A percentile compares a stretch with the other conserved stretches of the same genome.
Conservation (phyloP, 192 early-diverging fungal genomes). For the Phycomyces nitens region DNA sequence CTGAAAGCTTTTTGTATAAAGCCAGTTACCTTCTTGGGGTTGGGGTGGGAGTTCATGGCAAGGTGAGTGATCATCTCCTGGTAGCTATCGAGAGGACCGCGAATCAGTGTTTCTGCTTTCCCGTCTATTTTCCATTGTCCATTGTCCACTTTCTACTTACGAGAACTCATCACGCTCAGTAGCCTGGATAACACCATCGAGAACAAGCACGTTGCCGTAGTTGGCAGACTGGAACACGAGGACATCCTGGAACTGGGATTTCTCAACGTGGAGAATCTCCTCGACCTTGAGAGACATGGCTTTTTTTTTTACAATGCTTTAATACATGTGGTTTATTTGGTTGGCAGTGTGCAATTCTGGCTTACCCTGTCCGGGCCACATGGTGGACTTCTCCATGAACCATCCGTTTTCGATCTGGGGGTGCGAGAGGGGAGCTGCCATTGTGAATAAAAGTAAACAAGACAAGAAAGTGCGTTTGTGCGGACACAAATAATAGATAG, state of each 20-base stretch:
- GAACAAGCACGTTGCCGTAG: slow-evolving; percentile 95
- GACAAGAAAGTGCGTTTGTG: too few species aligned
- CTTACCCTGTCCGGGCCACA: slow-evolving; percentile 98
- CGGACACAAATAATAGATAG: too few species aligned
- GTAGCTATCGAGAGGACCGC: slow-evolving; percentile 54
- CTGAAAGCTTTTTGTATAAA: neutral
- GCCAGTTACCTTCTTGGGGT: slow-evolving; percentile 80
- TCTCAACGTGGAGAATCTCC: slow-evolving; percentile 93
- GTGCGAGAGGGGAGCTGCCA: slow-evolving; percentile 62
- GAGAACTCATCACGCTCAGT: slow-evolving; percentile 99
- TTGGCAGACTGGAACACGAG: slow-evolving; percentile 94
- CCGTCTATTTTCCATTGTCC: neutral
- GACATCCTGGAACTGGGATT: slow-evolving; percentile 95
- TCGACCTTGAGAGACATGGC: slow-evolving; percentile 94
- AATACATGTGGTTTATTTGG: neutral
- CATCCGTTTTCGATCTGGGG: slow-evolving; percentile 92
- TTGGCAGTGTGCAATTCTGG: neutral
- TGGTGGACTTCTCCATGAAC: slow-evolving; percentile 90
- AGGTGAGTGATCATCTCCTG: slow-evolving; percentile 99
- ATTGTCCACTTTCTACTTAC: slow-evolving; percentile 47
- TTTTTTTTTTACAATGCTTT: slow-evolving; percentile 18
- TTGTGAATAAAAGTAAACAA: slow-evolving; percentile 3
- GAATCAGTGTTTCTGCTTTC: neutral
- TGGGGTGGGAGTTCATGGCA: slow-evolving; percentile 89
- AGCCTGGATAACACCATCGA: slow-evolving; percentile 97